phyloP scores from a whole-genome alignment of 441 rosid species.

The Populus hybrid region DNA sequence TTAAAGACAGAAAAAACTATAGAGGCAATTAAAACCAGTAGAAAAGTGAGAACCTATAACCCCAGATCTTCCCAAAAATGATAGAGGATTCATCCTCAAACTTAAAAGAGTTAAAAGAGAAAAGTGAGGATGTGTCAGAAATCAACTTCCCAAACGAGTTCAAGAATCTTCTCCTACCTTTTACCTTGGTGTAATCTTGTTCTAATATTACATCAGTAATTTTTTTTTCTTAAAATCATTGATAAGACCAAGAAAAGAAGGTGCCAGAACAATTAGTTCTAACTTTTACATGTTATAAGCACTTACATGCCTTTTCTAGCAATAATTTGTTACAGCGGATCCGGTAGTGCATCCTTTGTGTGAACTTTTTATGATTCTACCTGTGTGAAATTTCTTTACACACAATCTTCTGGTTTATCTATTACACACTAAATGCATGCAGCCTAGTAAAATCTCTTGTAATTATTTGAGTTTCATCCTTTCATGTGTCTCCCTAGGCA shows the following conservation, averaged over 20 bases:
- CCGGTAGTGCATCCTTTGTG: not conserved
- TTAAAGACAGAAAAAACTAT: not conserved
- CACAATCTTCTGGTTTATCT: not conserved
- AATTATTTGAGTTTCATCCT: slow-evolving; percentile 10
- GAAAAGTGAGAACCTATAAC: not conserved
- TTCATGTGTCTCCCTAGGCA: slow-evolving; percentile 47
- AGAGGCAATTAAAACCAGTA: not conserved
- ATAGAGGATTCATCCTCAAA: not conserved
- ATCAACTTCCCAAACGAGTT: not conserved
- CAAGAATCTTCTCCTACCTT: not conserved
- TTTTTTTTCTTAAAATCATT: too few relatives aligned
- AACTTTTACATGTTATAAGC: not conserved
- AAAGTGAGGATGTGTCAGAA: not conserved
- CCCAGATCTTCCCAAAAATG: not conserved
- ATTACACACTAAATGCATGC: not conserved
- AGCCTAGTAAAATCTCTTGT: not conserved
- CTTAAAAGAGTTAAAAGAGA: not conserved
- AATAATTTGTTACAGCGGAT: not conserved
- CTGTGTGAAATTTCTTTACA: not conserved
- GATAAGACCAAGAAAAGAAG: not conserved
- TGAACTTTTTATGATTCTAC: not conserved
- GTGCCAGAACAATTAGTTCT: not conserved
- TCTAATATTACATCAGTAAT: not conserved
- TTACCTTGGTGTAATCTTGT: not conserved
- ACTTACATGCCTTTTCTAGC: not conserved